Percentiles rank a stretch among this genome's conserved stretches.
phyloP scores from a whole-genome alignment of 768 basidiomycete species.

The Suillus bovinus region DNA sequence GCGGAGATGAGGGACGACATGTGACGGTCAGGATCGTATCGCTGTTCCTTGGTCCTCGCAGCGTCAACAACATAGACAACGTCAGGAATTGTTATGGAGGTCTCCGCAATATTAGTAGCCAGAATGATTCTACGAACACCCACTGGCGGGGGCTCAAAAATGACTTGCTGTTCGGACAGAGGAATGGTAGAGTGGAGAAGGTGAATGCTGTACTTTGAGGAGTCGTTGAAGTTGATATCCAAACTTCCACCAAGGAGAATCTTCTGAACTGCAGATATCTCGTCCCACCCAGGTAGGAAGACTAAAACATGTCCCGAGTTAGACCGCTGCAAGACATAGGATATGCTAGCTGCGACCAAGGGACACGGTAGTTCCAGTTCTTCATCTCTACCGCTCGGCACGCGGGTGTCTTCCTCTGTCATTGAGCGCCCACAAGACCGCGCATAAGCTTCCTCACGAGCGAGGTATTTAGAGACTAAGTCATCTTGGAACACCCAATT shows the following conservation, averaged over 20 bases:
- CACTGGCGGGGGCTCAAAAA: constrained; percentile 78
- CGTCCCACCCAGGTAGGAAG: constrained; percentile 93
- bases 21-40: constrained; percentile 85
- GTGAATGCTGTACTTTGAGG: constrained; percentile 65
- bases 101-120: constrained; percentile 95
- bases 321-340: constrained; percentile 71
- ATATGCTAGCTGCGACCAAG: constrained; percentile 78
- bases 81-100: constrained; percentile 92
- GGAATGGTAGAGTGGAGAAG: constrained; percentile 90
- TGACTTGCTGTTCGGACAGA: constrained; percentile 81
- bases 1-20: constrained; percentile 88
- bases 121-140: constrained; percentile 88
- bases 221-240: constrained; percentile 61
- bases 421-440: constrained; percentile 4
- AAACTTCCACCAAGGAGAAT: constrained; percentile 54
- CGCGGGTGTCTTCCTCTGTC: constrained; percentile 32
- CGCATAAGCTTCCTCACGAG: constrained; percentile 48
- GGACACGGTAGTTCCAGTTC: constrained; percentile 80
- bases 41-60: constrained; percentile 84
- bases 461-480: constrained; percentile 68
- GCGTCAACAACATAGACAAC: constrained; percentile 94
- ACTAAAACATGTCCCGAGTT: constrained; percentile 87
- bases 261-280: constrained; percentile 74
- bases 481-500: constrained; percentile 74
- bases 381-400: constrained; percentile 30